Evolutionary conservation across 2,329 filamentous ascomycete species (phyloP).

Genomic region (Microdochium nivale): DNA sequence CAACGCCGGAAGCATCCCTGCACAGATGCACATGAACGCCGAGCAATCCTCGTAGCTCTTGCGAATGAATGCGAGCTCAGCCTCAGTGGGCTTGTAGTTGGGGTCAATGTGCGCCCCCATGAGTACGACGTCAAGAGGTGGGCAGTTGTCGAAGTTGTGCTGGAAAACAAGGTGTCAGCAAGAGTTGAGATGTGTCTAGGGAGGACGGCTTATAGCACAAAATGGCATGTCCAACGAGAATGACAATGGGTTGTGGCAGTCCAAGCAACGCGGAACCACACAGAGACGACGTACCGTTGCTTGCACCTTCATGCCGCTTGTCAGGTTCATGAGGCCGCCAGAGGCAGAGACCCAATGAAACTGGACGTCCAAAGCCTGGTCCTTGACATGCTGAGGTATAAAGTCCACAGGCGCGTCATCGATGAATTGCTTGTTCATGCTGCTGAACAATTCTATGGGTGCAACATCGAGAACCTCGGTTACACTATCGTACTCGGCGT

Average conservation of each 20-base stretch:
- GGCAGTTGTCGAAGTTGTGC: constrained; percentile 29
- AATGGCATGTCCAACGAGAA: neutral
- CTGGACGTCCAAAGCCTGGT: constrained; percentile 16
- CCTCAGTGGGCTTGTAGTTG: constrained; percentile 17
- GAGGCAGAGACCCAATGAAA: constrained; percentile 26
- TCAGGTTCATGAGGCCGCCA: constrained; percentile 11
- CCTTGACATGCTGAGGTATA: constrained; percentile 6
- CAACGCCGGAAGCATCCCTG: constrained; percentile 21
- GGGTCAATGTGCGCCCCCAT: constrained; percentile 24
- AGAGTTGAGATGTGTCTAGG: no score
- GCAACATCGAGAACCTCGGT: constrained; percentile 26
- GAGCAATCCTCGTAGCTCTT: constrained; percentile 22
- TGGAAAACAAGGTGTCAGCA: constrained; percentile 5
- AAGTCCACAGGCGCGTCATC: constrained; percentile 8
- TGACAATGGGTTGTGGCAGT: neutral
- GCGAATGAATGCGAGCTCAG: constrained; percentile 26
- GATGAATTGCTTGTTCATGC: constrained; percentile 9
- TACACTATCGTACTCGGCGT: constrained; percentile 8
- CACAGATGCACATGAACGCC: constrained; percentile 31
- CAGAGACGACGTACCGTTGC: constrained; percentile 16
- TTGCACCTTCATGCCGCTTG: constrained; percentile 15
- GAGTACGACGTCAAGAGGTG: constrained; percentile 29
- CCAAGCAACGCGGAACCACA: neutral
- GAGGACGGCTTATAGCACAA: no score
- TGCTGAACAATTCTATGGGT: constrained; percentile 20